Percentiles rank a stretch among this genome's conserved stretches.
phyloP scores from a whole-genome alignment of 23 red algal species.

The Chondrus crispus region DNA sequence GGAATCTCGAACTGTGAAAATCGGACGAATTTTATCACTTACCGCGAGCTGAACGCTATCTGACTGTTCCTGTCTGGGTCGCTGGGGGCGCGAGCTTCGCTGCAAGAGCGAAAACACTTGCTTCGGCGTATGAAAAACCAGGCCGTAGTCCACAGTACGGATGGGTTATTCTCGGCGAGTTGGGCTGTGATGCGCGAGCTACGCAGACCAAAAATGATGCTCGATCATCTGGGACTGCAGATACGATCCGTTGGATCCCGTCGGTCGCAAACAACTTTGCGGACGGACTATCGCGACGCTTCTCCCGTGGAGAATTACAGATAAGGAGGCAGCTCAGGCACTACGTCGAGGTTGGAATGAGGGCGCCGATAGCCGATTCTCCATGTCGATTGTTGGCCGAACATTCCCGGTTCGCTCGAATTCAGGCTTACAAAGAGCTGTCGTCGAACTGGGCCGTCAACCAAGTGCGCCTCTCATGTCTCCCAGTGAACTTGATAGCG shows the following conservation, averaged over 20 bases:
- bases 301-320: neutral
- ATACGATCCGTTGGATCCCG: neutral
- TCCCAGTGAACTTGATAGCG: no score
- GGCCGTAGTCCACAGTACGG: neutral
- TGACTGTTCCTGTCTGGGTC: neutral
- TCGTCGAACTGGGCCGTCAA: neutral
- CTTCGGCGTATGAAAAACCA: neutral
- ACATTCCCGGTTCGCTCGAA: neutral
- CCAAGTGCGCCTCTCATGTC: no score
- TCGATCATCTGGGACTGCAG: neutral
- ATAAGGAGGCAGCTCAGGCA: constrained; percentile 25
- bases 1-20: neutral
- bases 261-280: neutral
- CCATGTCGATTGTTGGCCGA: neutral
- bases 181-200: neutral
- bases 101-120: neutral
- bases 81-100: neutral
- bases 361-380: neutral
- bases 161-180: neutral
- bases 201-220: neutral
- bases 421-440: neutral
- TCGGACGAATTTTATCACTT: neutral
- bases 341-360: constrained; percentile 20
- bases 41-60: neutral
- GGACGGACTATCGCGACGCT: neutral